A percentile compares a stretch with the other conserved stretches of the same genome.
Evolutionary conservation across 164 flowering plant genomes (phyloP).

Genomic region (Berberis thunbergii): DNA sequence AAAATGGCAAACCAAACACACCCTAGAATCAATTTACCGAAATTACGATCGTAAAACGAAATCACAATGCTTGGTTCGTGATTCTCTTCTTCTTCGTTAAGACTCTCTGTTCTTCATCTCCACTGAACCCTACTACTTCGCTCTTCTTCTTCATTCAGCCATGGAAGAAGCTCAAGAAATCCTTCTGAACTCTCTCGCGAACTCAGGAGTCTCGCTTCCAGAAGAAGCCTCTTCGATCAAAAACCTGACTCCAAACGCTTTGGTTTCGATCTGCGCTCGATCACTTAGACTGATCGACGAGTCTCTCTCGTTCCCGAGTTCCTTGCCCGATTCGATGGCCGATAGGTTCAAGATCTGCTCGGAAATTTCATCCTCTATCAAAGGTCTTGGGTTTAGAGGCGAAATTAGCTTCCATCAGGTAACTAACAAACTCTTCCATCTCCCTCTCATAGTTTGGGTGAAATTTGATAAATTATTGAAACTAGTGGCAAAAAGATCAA

Average conservation of each 20-base stretch:
- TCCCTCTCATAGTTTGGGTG: too few species aligned
- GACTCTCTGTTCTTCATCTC: too few species aligned
- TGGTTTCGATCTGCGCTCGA: constrained; percentile 54
- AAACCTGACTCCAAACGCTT: constrained; percentile 28
- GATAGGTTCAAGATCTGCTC: constrained; percentile 50
- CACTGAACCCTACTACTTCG: too few species aligned
- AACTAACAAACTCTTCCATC: neutral
- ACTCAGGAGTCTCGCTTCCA: constrained; percentile 44
- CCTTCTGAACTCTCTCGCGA: constrained; percentile 36
- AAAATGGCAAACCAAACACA: too few species aligned
- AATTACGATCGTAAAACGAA: too few species aligned
- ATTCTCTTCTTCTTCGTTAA: too few species aligned
- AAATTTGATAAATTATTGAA: too few species aligned
- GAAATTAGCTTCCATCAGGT: constrained; percentile 7
- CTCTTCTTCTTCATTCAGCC: neutral
- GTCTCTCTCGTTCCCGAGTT: constrained; percentile 26
- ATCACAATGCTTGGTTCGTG: too few species aligned
- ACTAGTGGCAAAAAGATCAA: too few species aligned
- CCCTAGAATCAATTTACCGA: too few species aligned
- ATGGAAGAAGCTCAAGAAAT: constrained; percentile 65
- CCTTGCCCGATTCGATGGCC: constrained; percentile 43
- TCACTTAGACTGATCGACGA: constrained; percentile 38
- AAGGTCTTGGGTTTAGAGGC: constrained; percentile 45
- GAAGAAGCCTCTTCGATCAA: constrained; percentile 30
- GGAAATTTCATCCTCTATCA: constrained; percentile 40